Conservation (phyloP, 2,329 filamentous ascomycete species). For the Phoma sp. region DNA sequence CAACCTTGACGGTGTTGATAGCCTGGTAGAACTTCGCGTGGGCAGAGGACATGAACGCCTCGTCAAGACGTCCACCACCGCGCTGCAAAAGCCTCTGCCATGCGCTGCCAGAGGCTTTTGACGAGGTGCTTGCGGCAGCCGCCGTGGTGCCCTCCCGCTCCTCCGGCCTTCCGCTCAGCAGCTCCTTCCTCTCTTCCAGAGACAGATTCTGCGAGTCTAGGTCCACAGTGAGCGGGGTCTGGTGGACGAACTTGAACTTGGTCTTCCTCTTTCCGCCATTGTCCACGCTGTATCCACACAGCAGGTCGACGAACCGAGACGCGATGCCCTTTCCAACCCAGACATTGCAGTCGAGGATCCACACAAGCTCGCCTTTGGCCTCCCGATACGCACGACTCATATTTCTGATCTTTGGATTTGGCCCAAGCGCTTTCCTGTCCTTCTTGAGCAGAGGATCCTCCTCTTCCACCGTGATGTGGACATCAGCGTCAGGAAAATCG, state of each 20-base stretch:
- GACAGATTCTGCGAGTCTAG: conserved; percentile 45
- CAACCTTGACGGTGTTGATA: conserved; percentile 90
- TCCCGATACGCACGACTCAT: conserved; percentile 93
- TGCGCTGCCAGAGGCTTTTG: conserved; percentile 30
- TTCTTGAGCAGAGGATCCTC: conserved; percentile 75
- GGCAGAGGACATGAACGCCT: conserved; percentile 90
- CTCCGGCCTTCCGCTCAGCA: conserved; percentile 36
- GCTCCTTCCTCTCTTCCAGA: conserved; percentile 37
- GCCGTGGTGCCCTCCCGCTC: conserved; percentile 24
- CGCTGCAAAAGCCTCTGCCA: conserved; percentile 38
- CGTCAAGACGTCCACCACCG: conserved; percentile 84
- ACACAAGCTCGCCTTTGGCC: conserved; percentile 82
- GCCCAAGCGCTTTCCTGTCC: conserved; percentile 68
- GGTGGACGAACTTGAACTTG: conserved; percentile 88
- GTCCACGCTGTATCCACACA: conserved; percentile 69
- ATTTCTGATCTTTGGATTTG: conserved; percentile 98
- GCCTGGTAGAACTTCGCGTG: conserved; percentile 98
- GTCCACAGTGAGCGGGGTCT: conserved; percentile 89
- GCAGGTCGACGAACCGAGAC: conserved; percentile 85
- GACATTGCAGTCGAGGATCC: conserved; percentile 96
- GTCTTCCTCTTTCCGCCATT: conserved; percentile 39
- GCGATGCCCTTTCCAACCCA: conserved; percentile 83
- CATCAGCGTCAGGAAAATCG: conserved; percentile 76
- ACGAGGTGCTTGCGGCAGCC: conserved; percentile 36
- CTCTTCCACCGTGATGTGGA: conserved; percentile 76